Evolutionary conservation across 2,329 filamentous ascomycete genomes (phyloP).

Genomic region (Xylariaceae sp.): DNA sequence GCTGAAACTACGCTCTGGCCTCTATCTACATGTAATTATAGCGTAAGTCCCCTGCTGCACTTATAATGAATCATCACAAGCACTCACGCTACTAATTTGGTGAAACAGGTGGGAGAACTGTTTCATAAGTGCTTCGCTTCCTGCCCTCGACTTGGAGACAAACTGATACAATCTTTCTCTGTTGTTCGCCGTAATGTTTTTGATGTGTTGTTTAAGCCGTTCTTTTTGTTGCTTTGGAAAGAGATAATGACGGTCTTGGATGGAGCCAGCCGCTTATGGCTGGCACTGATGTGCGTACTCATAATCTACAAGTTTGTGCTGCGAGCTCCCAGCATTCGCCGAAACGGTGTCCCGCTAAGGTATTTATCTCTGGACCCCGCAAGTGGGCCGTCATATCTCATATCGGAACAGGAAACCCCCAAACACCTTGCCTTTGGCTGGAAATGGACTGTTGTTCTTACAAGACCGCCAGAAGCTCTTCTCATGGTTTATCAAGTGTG

Average conservation of each 20-base stretch:
- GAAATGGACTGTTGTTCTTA: slow-evolving; percentile 67
- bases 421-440: slow-evolving; percentile 59
- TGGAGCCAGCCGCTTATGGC: slow-evolving; percentile 28
- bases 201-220: background rate
- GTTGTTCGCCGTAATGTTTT: too few species aligned
- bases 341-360: slow-evolving; percentile 44
- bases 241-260: slow-evolving; percentile 30
- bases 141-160: too few species aligned
- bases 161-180: too few species aligned
- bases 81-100: background rate
- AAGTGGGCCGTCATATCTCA: slow-evolving; percentile 1
- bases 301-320: slow-evolving; percentile 35
- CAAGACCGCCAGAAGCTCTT: slow-evolving; percentile 65
- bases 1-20: slow-evolving; percentile 5
- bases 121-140: background rate
- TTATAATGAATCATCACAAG: too few species aligned
- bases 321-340: slow-evolving; percentile 31
- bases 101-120: background rate
- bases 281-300: slow-evolving; percentile 27
- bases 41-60: background rate
- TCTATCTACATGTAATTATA: background rate
- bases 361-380: slow-evolving; percentile 20
- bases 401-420: slow-evolving; percentile 50
- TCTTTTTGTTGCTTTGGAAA: background rate
- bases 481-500: slow-evolving; percentile 66